Evolutionary conservation across 805 yeast genomes (phyloP), one percentile per base, ranked within the genome.

Genomic region (Debaryomyces prosopidis): DNA sequence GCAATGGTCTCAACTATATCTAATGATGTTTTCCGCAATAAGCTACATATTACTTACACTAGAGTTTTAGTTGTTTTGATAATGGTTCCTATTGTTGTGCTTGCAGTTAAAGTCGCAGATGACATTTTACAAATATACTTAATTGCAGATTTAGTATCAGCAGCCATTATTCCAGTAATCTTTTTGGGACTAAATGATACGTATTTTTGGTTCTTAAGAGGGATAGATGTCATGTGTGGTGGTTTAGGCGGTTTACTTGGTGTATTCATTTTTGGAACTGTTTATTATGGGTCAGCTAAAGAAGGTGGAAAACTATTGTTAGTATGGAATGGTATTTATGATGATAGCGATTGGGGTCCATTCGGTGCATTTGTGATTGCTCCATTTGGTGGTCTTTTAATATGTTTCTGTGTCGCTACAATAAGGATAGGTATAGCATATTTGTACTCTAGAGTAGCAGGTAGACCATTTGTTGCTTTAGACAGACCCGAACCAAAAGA

Each of bases 361-460:
- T 91, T 91, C 69, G 97, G 96, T 18, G 96, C 97, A 1, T 91
- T 91, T 66, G 92, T 87, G 5, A 87, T 85, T 50, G 94, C 97
- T 1, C 97, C 97, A 5, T 75, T 84, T 34, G 95, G 92, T 20
- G 89, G 92, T 9, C 51, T 90, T 2, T 49, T 85, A 5, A 70
- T 84, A 49, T 83, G 87, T 2, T 63, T 79, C 11, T 55, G 72
- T 23, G 72, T 76, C 36, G 75, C 86, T 20, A 83, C 57, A 3
- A 18, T 73, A 12, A 76, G 94, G 65, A 60, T 79, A 30, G 45
- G 59, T 1, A 47, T 54, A 12, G 48, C 52, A 27, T 75, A 62
- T 44, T 23, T 65, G 3, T 60, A 63, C 40, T 57, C 76, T 27
- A 69, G 59, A 42, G 20, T 62, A 10, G 68, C 59, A 0, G 74